Evolutionary conservation across 2,329 filamentous ascomycete genomes (phyloP).

Genomic region (Penicillium freii): DNA sequence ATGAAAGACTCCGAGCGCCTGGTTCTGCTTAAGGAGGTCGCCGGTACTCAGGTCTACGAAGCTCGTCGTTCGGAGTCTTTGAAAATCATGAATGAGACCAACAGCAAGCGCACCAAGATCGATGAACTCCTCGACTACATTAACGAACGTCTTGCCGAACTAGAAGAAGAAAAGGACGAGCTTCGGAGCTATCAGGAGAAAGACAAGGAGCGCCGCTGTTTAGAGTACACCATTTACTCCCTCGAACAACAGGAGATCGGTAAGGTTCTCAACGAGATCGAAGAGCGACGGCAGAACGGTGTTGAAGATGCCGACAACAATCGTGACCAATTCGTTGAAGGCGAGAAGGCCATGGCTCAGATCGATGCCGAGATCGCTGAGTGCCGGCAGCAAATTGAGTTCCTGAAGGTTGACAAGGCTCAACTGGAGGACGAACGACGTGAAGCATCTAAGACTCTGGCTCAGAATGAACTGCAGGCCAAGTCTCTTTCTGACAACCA

Average conservation of each 20-base stretch:
- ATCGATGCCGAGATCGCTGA: slow-evolving; percentile 78
- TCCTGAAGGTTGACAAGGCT: slow-evolving; percentile 77
- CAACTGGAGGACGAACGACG: slow-evolving; percentile 89
- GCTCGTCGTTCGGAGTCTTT: slow-evolving; percentile 83
- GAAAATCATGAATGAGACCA: slow-evolving; percentile 96
- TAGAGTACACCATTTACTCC: slow-evolving; percentile 93
- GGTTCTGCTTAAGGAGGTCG: slow-evolving; percentile 93
- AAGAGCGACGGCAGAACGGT: slow-evolving; percentile 75
- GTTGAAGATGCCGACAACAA: slow-evolving; percentile 82
- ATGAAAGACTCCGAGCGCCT: slow-evolving; percentile 96
- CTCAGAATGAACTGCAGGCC: slow-evolving; percentile 80
- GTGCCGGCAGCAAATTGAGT: slow-evolving; percentile 76
- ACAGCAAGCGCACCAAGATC: slow-evolving; percentile 91
- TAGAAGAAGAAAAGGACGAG: slow-evolving; percentile 97
- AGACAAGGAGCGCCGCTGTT: slow-evolving; percentile 83
- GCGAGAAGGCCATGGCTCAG: slow-evolving; percentile 73
- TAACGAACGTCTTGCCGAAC: slow-evolving; percentile 79
- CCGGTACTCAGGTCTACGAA: slow-evolving; percentile 96
- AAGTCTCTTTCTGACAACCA: slow-evolving; percentile 82
- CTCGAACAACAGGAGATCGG: slow-evolving; percentile 80
- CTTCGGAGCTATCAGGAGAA: slow-evolving; percentile 91
- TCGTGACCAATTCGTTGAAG: slow-evolving; percentile 70
- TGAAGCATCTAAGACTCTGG: slow-evolving; percentile 73
- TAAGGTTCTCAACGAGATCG: slow-evolving; percentile 75
- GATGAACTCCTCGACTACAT: slow-evolving; percentile 91